Conservation (phyloP, 257 asterid species). For the Gentiana straminea region DNA sequence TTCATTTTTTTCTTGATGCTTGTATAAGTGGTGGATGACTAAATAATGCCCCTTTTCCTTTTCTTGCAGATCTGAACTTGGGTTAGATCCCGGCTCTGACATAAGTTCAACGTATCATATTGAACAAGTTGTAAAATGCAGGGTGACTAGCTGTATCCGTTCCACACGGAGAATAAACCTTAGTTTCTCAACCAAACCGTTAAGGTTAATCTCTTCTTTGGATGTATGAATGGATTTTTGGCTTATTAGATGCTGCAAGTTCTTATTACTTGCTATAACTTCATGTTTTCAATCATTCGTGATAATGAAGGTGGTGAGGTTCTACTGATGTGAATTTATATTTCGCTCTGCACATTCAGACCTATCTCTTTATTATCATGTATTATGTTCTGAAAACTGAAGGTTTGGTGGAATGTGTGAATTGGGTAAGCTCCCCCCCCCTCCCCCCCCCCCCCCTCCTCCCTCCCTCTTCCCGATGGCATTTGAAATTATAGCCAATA, state of each 20-base stretch:
- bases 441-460: too few species aligned
- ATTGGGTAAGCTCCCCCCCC: too few species aligned
- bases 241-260: too few species aligned
- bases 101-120: conserved; percentile 74
- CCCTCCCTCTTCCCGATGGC: too few species aligned
- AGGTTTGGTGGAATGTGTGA: too few species aligned
- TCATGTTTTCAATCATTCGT: neutral
- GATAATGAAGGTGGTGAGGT: neutral
- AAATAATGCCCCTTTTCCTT: conserved; percentile 11
- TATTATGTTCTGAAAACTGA: too few species aligned
- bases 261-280: too few species aligned
- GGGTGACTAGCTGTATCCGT: conserved; percentile 65
- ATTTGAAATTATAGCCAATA: too few species aligned
- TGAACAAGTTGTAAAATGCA: conserved; percentile 95
- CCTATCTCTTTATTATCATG: too few species aligned
- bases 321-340: neutral
- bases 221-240: too few species aligned
- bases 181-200: conserved; percentile 62
- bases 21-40: neutral
- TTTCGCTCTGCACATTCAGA: neutral
- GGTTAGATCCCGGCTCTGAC: conserved; percentile 68
- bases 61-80: conserved; percentile 82
- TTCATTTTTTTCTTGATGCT: too few species aligned
- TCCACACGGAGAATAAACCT: conserved; percentile 61
- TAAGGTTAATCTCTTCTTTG: conserved; percentile 41